Evolutionary conservation across 495 filamentous ascomycete genomes (phyloP).

Genomic region (Penicillium atrosanguineum): DNA sequence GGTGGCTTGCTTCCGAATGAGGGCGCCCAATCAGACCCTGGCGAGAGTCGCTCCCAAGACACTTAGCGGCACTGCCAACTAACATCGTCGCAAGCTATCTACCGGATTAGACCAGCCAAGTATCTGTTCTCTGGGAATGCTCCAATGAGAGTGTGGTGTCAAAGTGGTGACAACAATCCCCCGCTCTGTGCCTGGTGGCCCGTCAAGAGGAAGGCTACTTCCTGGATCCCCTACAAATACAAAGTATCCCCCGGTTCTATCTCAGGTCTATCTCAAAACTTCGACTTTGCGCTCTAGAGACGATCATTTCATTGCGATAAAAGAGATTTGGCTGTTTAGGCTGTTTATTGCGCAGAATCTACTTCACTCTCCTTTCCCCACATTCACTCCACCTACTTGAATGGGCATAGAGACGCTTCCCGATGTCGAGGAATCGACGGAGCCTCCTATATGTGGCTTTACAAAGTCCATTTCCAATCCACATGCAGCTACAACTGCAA

Average conservation of each 20-base stretch:
- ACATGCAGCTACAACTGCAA: conserved; percentile 15
- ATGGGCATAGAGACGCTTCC: conserved; percentile 41
- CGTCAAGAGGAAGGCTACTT: conserved; percentile 3
- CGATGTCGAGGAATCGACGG: conserved; percentile 47
- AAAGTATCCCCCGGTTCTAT: background rate
- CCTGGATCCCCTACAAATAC: conserved; percentile 1
- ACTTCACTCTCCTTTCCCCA: conserved; percentile 4
- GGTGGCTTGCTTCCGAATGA: conserved; percentile 8
- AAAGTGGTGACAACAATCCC: conserved; percentile 8
- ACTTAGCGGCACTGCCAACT: conserved; percentile 3
- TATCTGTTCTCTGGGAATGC: conserved; percentile 2
- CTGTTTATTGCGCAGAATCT: background rate
- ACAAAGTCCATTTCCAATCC: conserved; percentile 20
- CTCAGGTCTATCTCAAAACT: background rate
- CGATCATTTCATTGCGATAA: background rate
- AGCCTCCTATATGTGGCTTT: conserved; percentile 44
- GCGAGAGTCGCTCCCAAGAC: conserved; percentile 7
- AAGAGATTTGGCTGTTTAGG: conserved; percentile 1
- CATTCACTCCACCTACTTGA: conserved; percentile 27
- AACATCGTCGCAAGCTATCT: conserved; percentile 8
- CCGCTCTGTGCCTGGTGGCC: conserved; percentile 8
- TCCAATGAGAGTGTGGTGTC: conserved; percentile 19
- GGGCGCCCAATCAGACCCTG: conserved; percentile 1
- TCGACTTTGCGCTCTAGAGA: background rate
- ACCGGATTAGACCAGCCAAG: conserved; percentile 17